phyloP scores from a whole-genome alignment of 2,329 filamentous ascomycete species.

The Fusarium sp. region DNA sequence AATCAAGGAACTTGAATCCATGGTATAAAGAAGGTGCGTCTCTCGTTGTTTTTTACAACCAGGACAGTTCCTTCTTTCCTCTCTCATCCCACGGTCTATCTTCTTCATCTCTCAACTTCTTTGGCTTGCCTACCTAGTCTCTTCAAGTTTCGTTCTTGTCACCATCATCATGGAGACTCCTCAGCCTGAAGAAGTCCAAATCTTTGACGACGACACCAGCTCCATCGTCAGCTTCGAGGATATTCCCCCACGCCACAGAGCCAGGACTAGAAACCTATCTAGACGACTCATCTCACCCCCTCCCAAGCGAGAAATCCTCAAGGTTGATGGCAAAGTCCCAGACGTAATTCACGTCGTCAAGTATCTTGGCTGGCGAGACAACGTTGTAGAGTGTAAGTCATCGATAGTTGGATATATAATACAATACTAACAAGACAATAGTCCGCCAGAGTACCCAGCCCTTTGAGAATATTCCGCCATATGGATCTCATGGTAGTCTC shows the following conservation, averaged over 20 bases:
- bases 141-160: neutral
- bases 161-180: slow-evolving; percentile 31
- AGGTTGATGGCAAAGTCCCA: slow-evolving; percentile 54
- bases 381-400: slow-evolving; percentile 54
- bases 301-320: slow-evolving; percentile 34
- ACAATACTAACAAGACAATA: slow-evolving; percentile 41
- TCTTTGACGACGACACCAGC: slow-evolving; percentile 33
- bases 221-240: slow-evolving; percentile 46
- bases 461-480: slow-evolving; percentile 53
- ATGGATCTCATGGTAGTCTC: slow-evolving; percentile 43
- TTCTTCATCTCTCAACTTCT: neutral
- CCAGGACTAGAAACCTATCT: neutral
- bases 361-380: slow-evolving; percentile 53
- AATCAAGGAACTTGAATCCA: slow-evolving; percentile 5
- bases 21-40: slow-evolving; percentile 19
- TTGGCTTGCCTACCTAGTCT: neutral
- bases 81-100: neutral
- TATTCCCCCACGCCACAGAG: slow-evolving; percentile 4
- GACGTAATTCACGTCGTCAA: slow-evolving; percentile 59
- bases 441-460: slow-evolving; percentile 56
- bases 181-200: slow-evolving; percentile 22
- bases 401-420: neutral
- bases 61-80: neutral
- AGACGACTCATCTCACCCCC: neutral
- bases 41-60: neutral